Evolutionary conservation across 2,329 filamentous ascomycete species (phyloP).

Genomic region (Magnaporthales sp.): DNA sequence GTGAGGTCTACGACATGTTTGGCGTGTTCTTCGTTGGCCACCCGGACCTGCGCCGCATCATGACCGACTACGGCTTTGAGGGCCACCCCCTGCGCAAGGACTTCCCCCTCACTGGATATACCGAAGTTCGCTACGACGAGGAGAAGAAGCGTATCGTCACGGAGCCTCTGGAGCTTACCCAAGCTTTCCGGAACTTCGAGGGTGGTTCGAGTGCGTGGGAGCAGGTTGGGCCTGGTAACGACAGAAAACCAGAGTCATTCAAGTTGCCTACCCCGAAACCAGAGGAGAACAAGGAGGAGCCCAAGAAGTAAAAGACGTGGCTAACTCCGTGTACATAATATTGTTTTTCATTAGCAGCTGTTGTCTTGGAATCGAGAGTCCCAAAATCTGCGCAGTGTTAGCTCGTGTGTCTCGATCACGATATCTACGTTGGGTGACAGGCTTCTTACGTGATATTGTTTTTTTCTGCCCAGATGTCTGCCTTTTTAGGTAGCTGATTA

Average conservation of each 20-base stretch:
- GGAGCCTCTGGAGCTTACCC: conserved; percentile 93
- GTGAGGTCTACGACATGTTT: conserved; percentile 95
- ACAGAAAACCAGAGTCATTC: conserved; percentile 79
- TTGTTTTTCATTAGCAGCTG: conserved; percentile 4
- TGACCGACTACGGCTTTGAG: conserved; percentile 99
- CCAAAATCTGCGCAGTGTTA: not conserved
- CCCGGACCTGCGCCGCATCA: conserved; percentile 91
- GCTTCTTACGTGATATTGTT: not conserved
- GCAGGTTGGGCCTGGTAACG: conserved; percentile 57
- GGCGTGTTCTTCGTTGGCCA: conserved; percentile 95
- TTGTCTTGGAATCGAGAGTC: conserved; percentile 2
- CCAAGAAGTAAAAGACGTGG: conserved; percentile 66
- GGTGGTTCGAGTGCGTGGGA: conserved; percentile 69
- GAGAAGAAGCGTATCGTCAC: conserved; percentile 98
- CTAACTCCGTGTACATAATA: conserved; percentile 20
- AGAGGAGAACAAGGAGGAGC: conserved; percentile 81
- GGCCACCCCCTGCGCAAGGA: conserved; percentile 96
- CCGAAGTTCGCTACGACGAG: conserved; percentile 94
- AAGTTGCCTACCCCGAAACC: conserved; percentile 94
- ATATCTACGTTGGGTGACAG: not conserved
- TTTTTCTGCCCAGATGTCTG: conserved; percentile 12
- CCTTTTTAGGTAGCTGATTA: not conserved
- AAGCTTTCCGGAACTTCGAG: conserved; percentile 98
- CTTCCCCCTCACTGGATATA: conserved; percentile 96
- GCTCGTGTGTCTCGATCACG: not conserved